These are phyloP conservation scores for Cladosporium colombiae DNA, from an alignment of 2,329 filamentous ascomycete species.

Conservation along the genomic window DNA sequence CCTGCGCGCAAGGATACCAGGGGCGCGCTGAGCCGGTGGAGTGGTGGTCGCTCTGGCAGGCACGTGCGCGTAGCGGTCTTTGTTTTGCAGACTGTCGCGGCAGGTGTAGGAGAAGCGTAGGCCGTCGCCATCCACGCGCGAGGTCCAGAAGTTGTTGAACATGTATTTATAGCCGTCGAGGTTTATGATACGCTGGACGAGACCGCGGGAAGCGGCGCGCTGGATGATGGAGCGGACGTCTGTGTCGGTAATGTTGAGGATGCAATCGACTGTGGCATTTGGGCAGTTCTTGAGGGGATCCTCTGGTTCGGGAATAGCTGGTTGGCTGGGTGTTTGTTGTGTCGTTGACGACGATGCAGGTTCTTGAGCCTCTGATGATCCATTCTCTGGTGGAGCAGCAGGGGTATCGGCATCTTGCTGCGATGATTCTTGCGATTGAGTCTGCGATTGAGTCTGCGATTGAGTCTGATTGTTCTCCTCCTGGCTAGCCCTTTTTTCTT, in stretches of 20 bases:
- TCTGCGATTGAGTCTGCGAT: background rate
- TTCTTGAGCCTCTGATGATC: background rate
- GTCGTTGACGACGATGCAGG: background rate
- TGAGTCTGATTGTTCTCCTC: background rate
- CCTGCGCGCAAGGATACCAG: constrained; percentile 21
- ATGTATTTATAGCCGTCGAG: constrained; percentile 51
- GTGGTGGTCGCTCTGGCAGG: constrained; percentile 34
- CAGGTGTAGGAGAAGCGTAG: constrained; percentile 52
- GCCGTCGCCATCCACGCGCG: constrained; percentile 45
- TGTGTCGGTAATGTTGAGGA: constrained; percentile 36
- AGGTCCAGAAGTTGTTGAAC: constrained; percentile 53
- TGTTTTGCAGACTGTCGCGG: constrained; percentile 54
- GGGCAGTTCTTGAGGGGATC: constrained; percentile 23
- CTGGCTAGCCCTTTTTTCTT: constrained; percentile 3
- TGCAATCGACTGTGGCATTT: constrained; percentile 26
- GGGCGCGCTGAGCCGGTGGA: constrained; percentile 16
- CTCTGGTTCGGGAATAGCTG: background rate
- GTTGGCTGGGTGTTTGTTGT: background rate
- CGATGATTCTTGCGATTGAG: background rate
- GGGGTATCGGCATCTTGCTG: background rate
- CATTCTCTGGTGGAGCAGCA: background rate
- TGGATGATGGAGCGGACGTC: constrained; percentile 48
- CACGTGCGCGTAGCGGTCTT: constrained; percentile 50
- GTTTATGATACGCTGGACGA: constrained; percentile 46
- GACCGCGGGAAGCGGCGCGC: constrained; percentile 48